Conservation (phyloP, 352 stramenopile species). For the Phytophthora quininea region DNA sequence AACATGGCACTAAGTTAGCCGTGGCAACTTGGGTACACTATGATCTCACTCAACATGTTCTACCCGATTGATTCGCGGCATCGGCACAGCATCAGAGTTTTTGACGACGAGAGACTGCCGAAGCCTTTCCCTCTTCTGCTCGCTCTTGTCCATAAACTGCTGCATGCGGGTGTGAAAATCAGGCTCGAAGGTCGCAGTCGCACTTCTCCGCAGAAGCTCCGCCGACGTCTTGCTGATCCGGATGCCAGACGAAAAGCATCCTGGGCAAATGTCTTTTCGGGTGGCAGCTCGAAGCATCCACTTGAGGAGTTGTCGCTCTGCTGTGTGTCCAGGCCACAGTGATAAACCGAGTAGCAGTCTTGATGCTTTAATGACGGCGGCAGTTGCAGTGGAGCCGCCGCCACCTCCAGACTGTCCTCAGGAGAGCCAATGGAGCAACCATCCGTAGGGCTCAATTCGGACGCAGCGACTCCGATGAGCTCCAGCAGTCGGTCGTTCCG, state of each 20-base stretch:
- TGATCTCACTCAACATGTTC: neutral
- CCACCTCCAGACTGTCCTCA: constrained; percentile 15
- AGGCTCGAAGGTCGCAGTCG: constrained; percentile 53
- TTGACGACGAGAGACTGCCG: constrained; percentile 40
- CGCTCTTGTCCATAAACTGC: constrained; percentile 51
- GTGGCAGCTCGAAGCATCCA: constrained; percentile 3
- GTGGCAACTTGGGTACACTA: too few relatives aligned
- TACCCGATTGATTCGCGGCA: constrained; percentile 68
- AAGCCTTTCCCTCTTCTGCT: constrained; percentile 55
- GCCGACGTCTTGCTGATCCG: constrained; percentile 39
- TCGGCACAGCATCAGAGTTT: constrained; percentile 29
- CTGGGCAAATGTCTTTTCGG: constrained; percentile 5
- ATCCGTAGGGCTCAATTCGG: constrained; percentile 15
- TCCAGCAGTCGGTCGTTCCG: constrained; percentile 28
- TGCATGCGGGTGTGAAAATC: constrained; percentile 72
- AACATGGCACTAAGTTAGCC: neutral
- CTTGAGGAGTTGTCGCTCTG: neutral
- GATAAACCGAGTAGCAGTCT: neutral
- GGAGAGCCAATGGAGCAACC: constrained; percentile 19
- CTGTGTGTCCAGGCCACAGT: neutral
- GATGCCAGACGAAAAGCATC: constrained; percentile 4
- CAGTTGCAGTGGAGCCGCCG: constrained; percentile 18
- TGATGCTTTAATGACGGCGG: neutral
- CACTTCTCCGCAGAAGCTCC: constrained; percentile 48
- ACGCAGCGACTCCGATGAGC: constrained; percentile 22